These are phyloP conservation scores for Ammopiptanthus mongolicus DNA, from an alignment of 306 rosid genomes.

Conservation along the genomic window DNA sequence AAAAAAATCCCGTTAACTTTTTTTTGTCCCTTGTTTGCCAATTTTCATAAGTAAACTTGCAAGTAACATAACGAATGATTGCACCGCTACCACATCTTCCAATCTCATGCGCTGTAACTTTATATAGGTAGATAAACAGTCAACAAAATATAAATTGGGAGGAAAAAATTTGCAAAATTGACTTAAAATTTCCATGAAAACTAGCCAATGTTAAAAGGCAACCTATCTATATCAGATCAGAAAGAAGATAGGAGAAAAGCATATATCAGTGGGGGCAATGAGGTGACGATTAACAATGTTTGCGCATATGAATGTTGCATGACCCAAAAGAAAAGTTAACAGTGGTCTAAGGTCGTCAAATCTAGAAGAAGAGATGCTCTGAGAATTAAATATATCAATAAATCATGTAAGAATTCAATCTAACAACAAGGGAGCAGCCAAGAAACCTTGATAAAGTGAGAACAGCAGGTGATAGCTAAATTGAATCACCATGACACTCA, in stretches of 20 bases:
- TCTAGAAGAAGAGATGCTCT: background rate
- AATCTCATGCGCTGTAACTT: background rate
- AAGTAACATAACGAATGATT: slow-evolving; percentile 11
- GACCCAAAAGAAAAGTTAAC: background rate
- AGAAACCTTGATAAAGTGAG: background rate
- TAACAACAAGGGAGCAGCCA: background rate
- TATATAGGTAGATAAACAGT: background rate
- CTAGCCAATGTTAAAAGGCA: background rate
- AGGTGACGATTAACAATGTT: background rate
- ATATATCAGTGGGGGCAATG: background rate
- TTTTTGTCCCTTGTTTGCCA: background rate
- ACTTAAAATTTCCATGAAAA: background rate
- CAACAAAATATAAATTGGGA: background rate
- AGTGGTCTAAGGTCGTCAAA: background rate
- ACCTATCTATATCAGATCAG: background rate
- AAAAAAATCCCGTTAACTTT: background rate
- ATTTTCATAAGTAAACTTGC: background rate
- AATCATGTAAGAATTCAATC: background rate
- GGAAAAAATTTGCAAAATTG: background rate
- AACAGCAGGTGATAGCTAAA: background rate
- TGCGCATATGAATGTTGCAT: background rate
- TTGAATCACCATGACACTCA: background rate
- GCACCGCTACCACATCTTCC: background rate
- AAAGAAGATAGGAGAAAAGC: background rate
- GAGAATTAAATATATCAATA: background rate